Conservation (phyloP, 1,139 yeast species). For the Yamadazyma sp. region DNA sequence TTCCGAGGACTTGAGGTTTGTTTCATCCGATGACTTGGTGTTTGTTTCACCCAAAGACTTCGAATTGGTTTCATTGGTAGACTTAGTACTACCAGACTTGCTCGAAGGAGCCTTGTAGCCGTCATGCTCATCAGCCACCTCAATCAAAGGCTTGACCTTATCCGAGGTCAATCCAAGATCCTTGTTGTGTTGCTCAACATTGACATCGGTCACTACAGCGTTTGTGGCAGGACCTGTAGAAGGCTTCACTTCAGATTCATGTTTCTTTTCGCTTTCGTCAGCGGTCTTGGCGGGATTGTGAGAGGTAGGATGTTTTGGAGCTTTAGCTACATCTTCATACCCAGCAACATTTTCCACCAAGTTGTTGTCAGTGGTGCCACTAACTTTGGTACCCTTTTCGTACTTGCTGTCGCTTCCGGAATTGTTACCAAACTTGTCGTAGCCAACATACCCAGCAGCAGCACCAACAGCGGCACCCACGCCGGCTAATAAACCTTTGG, state of each 20-base stretch:
- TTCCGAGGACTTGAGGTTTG: neutral
- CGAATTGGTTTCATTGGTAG: neutral
- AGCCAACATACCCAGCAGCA: slow-evolving; percentile 27
- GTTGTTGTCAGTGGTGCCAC: slow-evolving; percentile 3
- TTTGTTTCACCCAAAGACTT: neutral
- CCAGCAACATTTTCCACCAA: slow-evolving; percentile 7
- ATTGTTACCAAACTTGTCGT: slow-evolving; percentile 4
- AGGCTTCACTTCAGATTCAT: slow-evolving; percentile 8
- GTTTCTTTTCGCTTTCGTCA: neutral
- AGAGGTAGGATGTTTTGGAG: slow-evolving; percentile 6
- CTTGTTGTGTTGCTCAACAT: slow-evolving; percentile 28
- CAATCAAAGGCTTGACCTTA: slow-evolving; percentile 24
- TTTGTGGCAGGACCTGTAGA: slow-evolving; percentile 9
- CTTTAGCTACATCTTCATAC: slow-evolving; percentile 7
- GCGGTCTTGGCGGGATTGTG: slow-evolving; percentile 9
- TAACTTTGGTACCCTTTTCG: neutral
- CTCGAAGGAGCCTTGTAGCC: neutral
- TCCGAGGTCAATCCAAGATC: slow-evolving; percentile 26
- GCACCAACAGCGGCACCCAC: slow-evolving; percentile 22
- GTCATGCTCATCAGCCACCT: slow-evolving; percentile 22
- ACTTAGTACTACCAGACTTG: neutral
- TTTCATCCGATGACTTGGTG: too few species aligned
- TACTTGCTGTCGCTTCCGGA: neutral
- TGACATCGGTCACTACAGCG: slow-evolving; percentile 20
- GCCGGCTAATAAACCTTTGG: slow-evolving; percentile 7